Evolutionary conservation across 306 rosid species (phyloP), one percentile per base, ranked within the genome.

Genomic region (Luffa aegyptiaca): DNA sequence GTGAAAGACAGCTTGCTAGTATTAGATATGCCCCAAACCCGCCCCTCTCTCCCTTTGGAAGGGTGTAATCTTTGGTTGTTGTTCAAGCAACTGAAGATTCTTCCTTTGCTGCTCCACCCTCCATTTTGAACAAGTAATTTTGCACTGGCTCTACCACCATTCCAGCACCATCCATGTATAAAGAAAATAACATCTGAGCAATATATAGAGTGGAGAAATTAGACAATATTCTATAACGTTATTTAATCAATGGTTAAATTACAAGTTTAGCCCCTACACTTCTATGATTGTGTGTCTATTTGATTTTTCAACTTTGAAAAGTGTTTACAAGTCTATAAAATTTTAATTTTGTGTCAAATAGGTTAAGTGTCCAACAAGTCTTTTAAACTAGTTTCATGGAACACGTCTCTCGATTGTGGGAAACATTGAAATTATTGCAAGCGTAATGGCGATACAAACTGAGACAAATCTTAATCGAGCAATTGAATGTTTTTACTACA

Each of bases 1-100:
- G 62, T 37, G 84, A 82, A 48, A 92, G 86, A 64, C 84, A 84
- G 26, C 73, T 85, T 46, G 77, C 83, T 66, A 77, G 81, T 36
- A 72, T 83, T 71, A 77, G 81, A 80, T 94, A 89, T 80, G 89
- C 92, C 81, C 85, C 92, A 77, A 89, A 80, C 82, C 98, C 98
- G 41, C 98, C 98, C 4, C 81, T 82, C 81, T 94, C 98, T 37
- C 98, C 97, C 31, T 91, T 89, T 64, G 97, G 91, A 6, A 94
- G 97, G 83, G 97, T 92, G 72, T 94, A 90, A 85, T 75, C 68
- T 78, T 70, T 63, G 58, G 78, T 79, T 20, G 80, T 57, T 75
- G 61, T 80, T 79, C 68, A 78, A 82, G 81, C 77, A 75, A 80
- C 75, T 79, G 77, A 51, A 63, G 76, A 79, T 81, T 61, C 85